These are phyloP conservation scores for Hanseniaspora meyeri DNA, from an alignment of 805 yeast species.

Conservation along the genomic window DNA sequence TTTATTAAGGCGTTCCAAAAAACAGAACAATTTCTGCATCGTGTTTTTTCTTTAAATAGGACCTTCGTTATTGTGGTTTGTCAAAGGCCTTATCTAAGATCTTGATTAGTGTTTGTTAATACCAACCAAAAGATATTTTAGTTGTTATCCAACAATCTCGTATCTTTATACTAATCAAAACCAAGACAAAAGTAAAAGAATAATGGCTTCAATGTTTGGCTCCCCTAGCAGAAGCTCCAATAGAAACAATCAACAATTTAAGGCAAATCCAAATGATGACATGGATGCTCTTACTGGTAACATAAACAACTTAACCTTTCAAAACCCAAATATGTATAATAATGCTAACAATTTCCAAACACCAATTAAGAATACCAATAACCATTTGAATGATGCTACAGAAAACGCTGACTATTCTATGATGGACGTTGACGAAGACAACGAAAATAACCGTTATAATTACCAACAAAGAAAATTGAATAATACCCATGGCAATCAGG, in stretches of 20 bases:
- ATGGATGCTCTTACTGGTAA: conserved; percentile 28
- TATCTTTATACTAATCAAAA: too few species aligned
- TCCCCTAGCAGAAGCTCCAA: conserved; percentile 9
- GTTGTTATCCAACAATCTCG: background rate
- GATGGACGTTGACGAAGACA: conserved; percentile 27
- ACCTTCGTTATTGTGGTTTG: background rate
- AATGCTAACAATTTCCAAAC: conserved; percentile 15
- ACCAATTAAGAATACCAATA: conserved; percentile 18
- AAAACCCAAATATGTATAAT: conserved; percentile 5
- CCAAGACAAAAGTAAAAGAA: background rate
- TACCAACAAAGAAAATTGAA: conserved; percentile 17
- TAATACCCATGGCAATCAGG: background rate
- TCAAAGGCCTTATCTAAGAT: too few species aligned
- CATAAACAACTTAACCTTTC: conserved; percentile 26
- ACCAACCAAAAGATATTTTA: background rate
- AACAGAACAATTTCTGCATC: background rate
- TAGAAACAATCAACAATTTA: background rate
- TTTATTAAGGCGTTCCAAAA: background rate
- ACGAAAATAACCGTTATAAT: background rate
- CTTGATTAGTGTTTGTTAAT: background rate
- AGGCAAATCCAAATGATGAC: conserved; percentile 16
- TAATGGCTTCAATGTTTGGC: conserved; percentile 8
- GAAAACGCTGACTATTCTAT: conserved; percentile 24
- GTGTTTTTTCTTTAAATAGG: background rate
- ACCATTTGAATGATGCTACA: conserved; percentile 16